Percentiles rank a stretch among this genome's conserved stretches.
phyloP scores from a whole-genome alignment of 169 alveolate species.

The Plasmodium malariae region DNA sequence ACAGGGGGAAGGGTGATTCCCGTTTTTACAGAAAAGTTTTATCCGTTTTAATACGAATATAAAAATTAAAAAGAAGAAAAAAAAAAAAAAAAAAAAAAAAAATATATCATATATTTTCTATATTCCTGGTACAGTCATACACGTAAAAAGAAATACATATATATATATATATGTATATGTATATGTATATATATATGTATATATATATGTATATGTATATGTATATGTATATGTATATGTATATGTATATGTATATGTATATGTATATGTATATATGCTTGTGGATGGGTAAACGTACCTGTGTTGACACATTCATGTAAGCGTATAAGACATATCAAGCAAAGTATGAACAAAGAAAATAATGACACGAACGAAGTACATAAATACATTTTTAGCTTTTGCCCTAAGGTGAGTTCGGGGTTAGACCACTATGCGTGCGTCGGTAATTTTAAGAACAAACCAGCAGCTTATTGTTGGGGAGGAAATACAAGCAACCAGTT shows the following conservation, averaged over 20 bases:
- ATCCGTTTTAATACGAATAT: too few relatives aligned
- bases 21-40: too few relatives aligned
- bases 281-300: background rate
- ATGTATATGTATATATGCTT: background rate
- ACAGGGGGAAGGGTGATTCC: too few relatives aligned
- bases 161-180: background rate
- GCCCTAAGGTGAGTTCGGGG: constrained; percentile 62
- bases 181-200: background rate
- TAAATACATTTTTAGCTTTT: constrained; percentile 40
- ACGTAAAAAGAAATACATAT: background rate
- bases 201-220: background rate
- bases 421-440: constrained; percentile 71
- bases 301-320: too few relatives aligned
- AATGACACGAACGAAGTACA: constrained; percentile 11
- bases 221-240: background rate
- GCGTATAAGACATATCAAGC: background rate
- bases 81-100: too few relatives aligned
- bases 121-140: too few relatives aligned
- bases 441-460: constrained; percentile 61
- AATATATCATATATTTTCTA: too few relatives aligned
- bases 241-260: background rate
- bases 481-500: constrained; percentile 93
- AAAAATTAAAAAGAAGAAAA: too few relatives aligned
- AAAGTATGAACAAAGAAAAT: constrained; percentile 9
- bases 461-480: constrained; percentile 95